Conservation (phyloP, 2,329 filamentous ascomycete genomes). For the Monosporascus sp. region DNA sequence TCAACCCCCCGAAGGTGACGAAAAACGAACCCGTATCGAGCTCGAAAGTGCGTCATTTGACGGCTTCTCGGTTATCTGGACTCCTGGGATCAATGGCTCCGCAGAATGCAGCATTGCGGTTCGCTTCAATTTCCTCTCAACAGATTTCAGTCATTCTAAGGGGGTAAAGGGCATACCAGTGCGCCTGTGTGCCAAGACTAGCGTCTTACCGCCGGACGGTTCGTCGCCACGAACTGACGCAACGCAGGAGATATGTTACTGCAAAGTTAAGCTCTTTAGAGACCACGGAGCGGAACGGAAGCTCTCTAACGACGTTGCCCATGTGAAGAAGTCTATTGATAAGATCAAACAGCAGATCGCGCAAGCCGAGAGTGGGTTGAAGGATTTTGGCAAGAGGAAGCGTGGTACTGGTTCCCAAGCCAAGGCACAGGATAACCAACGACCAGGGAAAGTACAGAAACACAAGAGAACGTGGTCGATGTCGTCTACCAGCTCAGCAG, state of each 20-base stretch:
- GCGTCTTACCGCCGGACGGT: conserved; percentile 52
- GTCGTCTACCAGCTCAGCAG: conserved; percentile 68
- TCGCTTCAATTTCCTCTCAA: conserved; percentile 97
- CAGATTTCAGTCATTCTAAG: conserved; percentile 97
- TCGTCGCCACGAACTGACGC: conserved; percentile 42
- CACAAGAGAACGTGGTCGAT: conserved; percentile 96
- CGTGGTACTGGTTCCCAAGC: conserved; percentile 39
- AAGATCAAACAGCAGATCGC: conserved; percentile 92
- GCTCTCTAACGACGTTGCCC: conserved; percentile 86
- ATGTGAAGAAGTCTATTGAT: conserved; percentile 94
- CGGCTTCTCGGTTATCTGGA: conserved; percentile 89
- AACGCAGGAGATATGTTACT: conserved; percentile 75
- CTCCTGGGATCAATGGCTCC: conserved; percentile 61
- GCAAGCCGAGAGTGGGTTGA: conserved; percentile 65
- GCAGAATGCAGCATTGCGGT: conserved; percentile 83
- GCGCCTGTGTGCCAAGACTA: conserved; percentile 86
- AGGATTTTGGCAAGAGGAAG: conserved; percentile 63
- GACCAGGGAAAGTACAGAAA: conserved; percentile 79
- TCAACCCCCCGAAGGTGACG: conserved; percentile 56
- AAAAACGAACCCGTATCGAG: conserved; percentile 64
- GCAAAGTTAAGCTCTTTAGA: conserved; percentile 95
- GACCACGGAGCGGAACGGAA: conserved; percentile 95
- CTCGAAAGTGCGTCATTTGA: conserved; percentile 81
- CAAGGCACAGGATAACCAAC: conserved; percentile 46
- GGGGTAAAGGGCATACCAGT: conserved; percentile 97